Base-by-base conservation (phyloP, 2,329 filamentous ascomycete genomes). In the Phialemonium atrogriseum region DNA sequence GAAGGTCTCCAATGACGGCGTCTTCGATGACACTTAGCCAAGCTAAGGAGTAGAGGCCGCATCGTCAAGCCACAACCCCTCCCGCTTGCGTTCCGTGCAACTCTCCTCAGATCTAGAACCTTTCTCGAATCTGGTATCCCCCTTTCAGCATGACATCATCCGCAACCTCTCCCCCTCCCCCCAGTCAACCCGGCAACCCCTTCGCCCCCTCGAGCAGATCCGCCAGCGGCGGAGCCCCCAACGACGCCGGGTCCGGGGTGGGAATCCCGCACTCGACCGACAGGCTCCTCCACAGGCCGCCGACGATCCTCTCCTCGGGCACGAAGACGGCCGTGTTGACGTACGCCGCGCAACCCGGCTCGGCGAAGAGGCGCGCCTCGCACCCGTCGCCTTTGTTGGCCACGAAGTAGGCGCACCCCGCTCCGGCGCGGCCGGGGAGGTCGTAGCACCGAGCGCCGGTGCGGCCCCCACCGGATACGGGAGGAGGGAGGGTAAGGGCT, bases 331-430 rank as follows among this genome's bases (percentile, higher is more conserved):
- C 56, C 12, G 56, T 40, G 30, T 60, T 60, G 6, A 49, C 33
- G 22, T 55, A 60, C 20, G 39, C 47, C 12, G 38, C 28, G 32
- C 57, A 60, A 13, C 46, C 43, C 2, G 42, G 45, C 37, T 60
- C 55, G 16, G 43, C 47, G 33, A 59, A 61, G 13, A 61, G 35
- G 10, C 49, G 44, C 11, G 54, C 57, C 43, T 58, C 41, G 35
- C 58, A 60, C 2, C 56, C 57, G 34, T 57, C 54, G 14, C 44
- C 49, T 41, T 56, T 55, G 33, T 54, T 57, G 20, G 50, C 56
- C 22, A 51, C 16, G 32, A 61, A 59, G 16, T 36, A 46, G 10
- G 44, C 57, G 38, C 58, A 61, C 14, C 55, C 51, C n/a, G n/a
- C n/a, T n/a, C n/a, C n/a, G 18, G 53, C 52, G 20, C 46, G 29